A percentile compares a stretch with the other conserved stretches of the same genome.
These are phyloP conservation scores for Glebionis coronaria DNA, from an alignment of 129 eudicot genomes.

Conservation along the genomic window DNA sequence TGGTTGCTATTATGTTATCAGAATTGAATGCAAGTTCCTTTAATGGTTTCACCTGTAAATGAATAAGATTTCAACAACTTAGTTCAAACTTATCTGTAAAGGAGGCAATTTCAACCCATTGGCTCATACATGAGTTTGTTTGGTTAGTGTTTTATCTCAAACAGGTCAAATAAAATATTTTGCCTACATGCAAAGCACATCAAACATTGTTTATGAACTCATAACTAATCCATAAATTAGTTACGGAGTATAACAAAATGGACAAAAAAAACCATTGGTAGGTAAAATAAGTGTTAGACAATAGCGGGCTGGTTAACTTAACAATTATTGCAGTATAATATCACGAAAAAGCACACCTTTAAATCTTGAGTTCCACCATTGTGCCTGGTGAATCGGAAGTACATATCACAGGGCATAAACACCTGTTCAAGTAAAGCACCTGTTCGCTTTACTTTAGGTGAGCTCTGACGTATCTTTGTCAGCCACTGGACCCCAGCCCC, in stretches of 20 bases:
- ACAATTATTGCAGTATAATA: background rate
- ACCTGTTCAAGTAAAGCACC: slow-evolving; percentile 96
- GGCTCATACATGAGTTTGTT: no score
- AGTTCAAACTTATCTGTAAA: background rate
- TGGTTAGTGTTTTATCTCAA: no score
- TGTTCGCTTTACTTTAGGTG: slow-evolving; percentile 92
- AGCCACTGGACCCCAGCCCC: slow-evolving; percentile 99
- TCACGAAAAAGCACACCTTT: slow-evolving; percentile 47
- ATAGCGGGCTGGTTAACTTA: background rate
- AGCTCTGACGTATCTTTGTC: slow-evolving; percentile 73
- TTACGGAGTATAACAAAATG: no score
- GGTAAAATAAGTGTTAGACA: no score
- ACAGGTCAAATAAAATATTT: no score
- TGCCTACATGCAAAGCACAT: no score
- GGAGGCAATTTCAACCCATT: no score
- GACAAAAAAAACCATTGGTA: no score
- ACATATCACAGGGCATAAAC: slow-evolving; percentile 97
- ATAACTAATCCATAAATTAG: no score
- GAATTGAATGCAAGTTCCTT: slow-evolving; percentile 92
- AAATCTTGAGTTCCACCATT: slow-evolving; percentile 79
- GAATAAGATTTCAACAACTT: slow-evolving; percentile 19
- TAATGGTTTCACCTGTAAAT: slow-evolving; percentile 84
- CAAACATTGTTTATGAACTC: no score
- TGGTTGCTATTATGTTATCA: slow-evolving; percentile 70
- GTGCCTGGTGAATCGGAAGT: slow-evolving; percentile 73